These are phyloP conservation scores for Panicum hallii DNA, from an alignment of 202 grass and related monocot genomes.

Conservation along the genomic window DNA sequence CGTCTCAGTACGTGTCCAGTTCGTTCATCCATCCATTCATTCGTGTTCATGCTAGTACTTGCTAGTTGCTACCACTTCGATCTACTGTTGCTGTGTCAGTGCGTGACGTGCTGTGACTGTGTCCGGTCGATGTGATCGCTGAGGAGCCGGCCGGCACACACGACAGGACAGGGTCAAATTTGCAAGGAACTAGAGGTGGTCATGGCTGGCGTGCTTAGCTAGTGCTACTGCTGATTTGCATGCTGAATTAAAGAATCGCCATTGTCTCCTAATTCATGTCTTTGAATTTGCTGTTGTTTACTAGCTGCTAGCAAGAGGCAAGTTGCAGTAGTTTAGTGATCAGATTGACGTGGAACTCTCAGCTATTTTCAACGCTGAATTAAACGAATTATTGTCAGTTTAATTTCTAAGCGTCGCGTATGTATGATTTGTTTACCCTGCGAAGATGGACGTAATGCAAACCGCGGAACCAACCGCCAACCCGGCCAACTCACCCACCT, in stretches of 20 bases:
- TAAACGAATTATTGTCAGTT: conserved; percentile 35
- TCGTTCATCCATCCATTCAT: neutral
- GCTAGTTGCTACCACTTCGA: neutral
- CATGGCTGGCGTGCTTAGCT: neutral
- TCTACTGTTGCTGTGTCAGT: neutral
- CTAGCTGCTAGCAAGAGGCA: neutral
- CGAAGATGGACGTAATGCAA: conserved; percentile 98
- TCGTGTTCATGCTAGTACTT: neutral
- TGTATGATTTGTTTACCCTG: conserved; percentile 63
- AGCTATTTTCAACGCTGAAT: neutral
- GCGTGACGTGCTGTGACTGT: neutral
- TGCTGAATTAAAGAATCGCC: conserved; percentile 17
- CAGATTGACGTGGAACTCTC: neutral
- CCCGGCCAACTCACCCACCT: conserved; percentile 98
- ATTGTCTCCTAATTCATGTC: conserved; percentile 3
- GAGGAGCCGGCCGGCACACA: neutral
- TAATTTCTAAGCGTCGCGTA: neutral
- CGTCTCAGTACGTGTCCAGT: conserved; percentile 42
- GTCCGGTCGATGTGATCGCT: neutral
- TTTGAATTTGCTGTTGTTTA: conserved; percentile 32
- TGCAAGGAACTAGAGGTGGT: neutral
- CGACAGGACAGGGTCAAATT: neutral
- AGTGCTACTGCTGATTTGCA: neutral
- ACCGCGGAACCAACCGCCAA: conserved; percentile 92
- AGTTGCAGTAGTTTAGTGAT: conserved; percentile 15